Base-by-base conservation (phyloP, 169 alveolate species). In the Plasmodium gallinaceum region DNA sequence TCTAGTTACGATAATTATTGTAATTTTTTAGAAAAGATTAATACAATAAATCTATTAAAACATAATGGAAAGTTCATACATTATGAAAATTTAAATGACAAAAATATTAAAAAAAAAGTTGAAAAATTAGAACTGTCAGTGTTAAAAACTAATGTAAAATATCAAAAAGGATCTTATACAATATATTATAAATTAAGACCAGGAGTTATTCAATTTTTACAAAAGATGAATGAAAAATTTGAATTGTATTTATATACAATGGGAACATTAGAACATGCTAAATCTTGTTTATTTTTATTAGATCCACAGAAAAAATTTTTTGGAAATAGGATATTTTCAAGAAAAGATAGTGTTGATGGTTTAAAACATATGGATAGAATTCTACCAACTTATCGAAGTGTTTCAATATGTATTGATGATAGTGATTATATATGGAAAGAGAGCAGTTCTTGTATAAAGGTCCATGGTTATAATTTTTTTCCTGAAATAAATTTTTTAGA, bases 201-300 rank as follows among this genome's bases (percentile, higher is more conserved):
- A n/a, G 97, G 97, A 7, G 97, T 95, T 0, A 88, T 92, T 65
- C 83, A 94, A 58, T 94, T 95, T 88, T 65, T 95, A 51, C 80
- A 80, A 65, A 57, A 71, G 12, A 65, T 93, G 65, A 65, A 93
- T 51, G 80, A 89, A 64, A 74, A 75, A 45, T 95, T 74, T 65
- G 95, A 93, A 69, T 61, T 95, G 71, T 95, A 94, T 70, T 86
- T 95, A 69, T 95, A 93, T 69, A 95, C 97, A 10, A 94, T 93
- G 97, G 97, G 97, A 5, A 95, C 97, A 14, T 86, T 92, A 45
- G 94, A 91, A 32, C 97, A 95, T 75, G 97, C 97, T 12, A 80
- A 86, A 52, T 91, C 96, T 7, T 92, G 97, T 9, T 61, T 95
- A 32, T 86, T 88, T 69, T 88, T 95, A 37, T 70, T 95, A 58